These are phyloP conservation scores for Mucor lusitanicus DNA, from an alignment of 371 early-diverging fungal genomes.

Conservation along the genomic window DNA sequence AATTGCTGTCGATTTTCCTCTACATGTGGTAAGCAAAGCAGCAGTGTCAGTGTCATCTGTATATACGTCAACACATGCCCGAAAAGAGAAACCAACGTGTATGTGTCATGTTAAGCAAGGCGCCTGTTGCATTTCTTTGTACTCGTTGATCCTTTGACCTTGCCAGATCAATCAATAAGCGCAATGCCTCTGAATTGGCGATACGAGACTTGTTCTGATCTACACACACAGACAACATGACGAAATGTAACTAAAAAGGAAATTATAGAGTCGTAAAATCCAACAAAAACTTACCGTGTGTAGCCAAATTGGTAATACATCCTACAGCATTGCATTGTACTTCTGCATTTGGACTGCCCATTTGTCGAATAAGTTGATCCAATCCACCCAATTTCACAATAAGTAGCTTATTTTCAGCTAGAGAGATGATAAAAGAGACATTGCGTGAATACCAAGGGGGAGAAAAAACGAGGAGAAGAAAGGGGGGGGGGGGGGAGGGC, in stretches of 20 bases:
- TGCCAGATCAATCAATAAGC: constrained; percentile 77
- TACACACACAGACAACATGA: constrained; percentile 25
- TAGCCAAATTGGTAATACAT: constrained; percentile 93
- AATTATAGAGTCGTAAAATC: neutral
- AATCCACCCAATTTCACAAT: constrained; percentile 88
- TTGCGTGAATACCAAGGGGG: neutral
- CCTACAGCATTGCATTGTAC: constrained; percentile 97
- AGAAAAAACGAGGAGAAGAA: neutral
- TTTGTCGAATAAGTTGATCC: constrained; percentile 87
- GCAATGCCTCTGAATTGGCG: constrained; percentile 83
- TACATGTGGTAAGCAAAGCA: constrained; percentile 21
- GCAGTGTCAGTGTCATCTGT: neutral
- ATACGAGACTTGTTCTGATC: constrained; percentile 91
- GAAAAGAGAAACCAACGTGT: constrained; percentile 46
- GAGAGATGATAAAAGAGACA: neutral
- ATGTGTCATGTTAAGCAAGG: constrained; percentile 94
- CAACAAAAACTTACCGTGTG: constrained; percentile 60
- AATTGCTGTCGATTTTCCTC: constrained; percentile 85
- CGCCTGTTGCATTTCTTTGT: constrained; percentile 92
- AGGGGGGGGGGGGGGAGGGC: neutral
- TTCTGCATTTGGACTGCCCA: constrained; percentile 86
- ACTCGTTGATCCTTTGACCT: constrained; percentile 87
- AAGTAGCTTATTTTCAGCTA: constrained; percentile 79
- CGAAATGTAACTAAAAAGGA: neutral
- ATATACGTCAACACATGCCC: neutral